Evolutionary conservation across 371 early-diverging fungal genomes (phyloP), one percentile per base, ranked within the genome.

Genomic region (Lichtheimia ornata): DNA sequence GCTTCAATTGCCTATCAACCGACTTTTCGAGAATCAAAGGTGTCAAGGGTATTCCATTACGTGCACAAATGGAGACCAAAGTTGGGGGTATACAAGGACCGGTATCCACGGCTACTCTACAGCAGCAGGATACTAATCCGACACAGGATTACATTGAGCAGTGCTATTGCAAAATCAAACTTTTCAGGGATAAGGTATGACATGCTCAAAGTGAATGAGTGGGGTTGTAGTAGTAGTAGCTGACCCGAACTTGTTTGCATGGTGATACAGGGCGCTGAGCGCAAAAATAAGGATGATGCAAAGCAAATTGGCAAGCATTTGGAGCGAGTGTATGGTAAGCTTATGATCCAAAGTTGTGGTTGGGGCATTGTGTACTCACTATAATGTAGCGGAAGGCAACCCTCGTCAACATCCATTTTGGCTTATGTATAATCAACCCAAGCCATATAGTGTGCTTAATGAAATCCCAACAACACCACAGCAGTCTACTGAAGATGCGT

Each of bases 11-110:
- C 59, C 69, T 93, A 2, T 92, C 92, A 1, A 93, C 93, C 2
- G 93, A 93, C 58, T 93, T 93, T 62, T 88, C 91, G 15, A 72
- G 90, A 12, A 89, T 91, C 70, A 93, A 93, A 68, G 93, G 93
- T 15, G 91, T 93, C 64, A 93, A 92, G 66, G 93, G 93, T 0
- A 91, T 92, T 41, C 90, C 91, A 13, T 72, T 93, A 53, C 83
- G 92, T 3, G 71, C 65, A 20, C 63, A 62, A 25, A 69, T 78
- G 63, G 68, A 70, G n/a, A 78, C 71, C 11, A 47, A 59, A 11
- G 27, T 51, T 20, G 20, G 43, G n/a, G 22, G n/a, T 20, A 28
- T 50, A 49, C 35, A 20, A 14, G 51, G 5, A 12, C 30, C 59
- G 7, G 28, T 28, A 28, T 28, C 28, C 28, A 28, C 28, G 11